Evolutionary conservation across 2,329 filamentous ascomycete genomes (phyloP), one percentile per base, ranked within the genome.

Genomic region (Fusarium sp.): DNA sequence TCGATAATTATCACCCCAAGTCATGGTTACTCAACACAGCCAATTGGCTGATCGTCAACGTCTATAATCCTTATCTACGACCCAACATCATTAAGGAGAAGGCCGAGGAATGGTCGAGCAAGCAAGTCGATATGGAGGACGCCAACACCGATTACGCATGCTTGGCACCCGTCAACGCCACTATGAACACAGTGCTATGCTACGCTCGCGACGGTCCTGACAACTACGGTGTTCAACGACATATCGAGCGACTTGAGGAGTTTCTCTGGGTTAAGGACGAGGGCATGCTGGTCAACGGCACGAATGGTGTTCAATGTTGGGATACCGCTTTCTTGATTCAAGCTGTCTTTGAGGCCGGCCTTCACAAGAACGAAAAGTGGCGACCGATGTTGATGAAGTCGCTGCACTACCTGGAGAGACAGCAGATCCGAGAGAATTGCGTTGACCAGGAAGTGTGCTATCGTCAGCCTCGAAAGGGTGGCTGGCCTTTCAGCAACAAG

Each of bases 221-320:
- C 48, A 87, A 92, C 1, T 86, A 86, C 72, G 90, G 90, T 0
- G 90, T 97, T 28, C 86, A 87, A 50, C 87, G 91, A 42, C 95
- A 98, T 75, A 84, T 93, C 11, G 93, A 98, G 74, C 89, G 93
- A 5, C 80, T 97, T 14, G 87, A 93, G 45, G 96, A 99, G 75
- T 97, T 91, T 66, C 80, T 99, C 30, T 99, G 96, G 94, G 85
- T 99, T 51, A 97, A 97, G 69, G 80, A 90, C 34, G 94, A 98
- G 77, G 96, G 96, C 8, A 93, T 99, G 93, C 86, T 98, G 49
- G 91, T 91, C 80, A 98, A 98, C 74, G 96, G 96, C 40, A 99
- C 96, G 11, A 98, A 99, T 73, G 96, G 96, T n/a, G 94, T 98
- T 3, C 96, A 99, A 80, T 92, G 90, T 69, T 99, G 96, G 96